phyloP scores from a whole-genome alignment of 805 yeast genomes.

The Debaryomyces prosopidis region DNA sequence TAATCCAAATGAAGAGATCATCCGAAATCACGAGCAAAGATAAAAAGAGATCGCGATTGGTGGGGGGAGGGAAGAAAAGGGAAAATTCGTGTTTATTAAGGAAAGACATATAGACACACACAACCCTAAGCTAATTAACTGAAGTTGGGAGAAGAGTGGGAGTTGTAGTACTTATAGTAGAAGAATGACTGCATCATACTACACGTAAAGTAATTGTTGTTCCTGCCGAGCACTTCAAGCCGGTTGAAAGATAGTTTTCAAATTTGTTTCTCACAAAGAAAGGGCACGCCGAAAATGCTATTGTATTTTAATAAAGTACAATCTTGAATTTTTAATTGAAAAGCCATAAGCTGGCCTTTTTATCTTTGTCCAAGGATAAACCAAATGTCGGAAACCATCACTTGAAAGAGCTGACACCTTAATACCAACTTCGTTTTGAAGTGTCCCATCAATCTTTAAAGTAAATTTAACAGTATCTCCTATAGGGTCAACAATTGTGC shows the following conservation, averaged over 20 bases:
- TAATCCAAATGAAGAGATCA: too few relatives aligned
- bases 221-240: background rate
- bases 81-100: too few relatives aligned
- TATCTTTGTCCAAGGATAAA: too few relatives aligned
- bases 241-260: background rate
- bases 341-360: background rate
- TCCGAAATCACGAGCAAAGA: too few relatives aligned
- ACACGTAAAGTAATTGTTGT: background rate
- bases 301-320: background rate
- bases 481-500: background rate
- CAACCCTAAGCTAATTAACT: too few relatives aligned
- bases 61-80: too few relatives aligned
- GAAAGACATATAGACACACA: too few relatives aligned
- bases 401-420: background rate
- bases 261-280: background rate
- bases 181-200: background rate
- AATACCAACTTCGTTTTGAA: background rate
- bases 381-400: background rate
- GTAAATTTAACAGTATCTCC: background rate
- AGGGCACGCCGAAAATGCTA: background rate
- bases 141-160: background rate
- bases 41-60: too few relatives aligned
- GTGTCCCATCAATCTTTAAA: background rate
- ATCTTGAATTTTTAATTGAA: background rate
- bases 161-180: background rate